Evolutionary conservation across 331 rosid species (phyloP), one percentile per base, ranked within the genome.

Genomic region (Arachis monticola): DNA sequence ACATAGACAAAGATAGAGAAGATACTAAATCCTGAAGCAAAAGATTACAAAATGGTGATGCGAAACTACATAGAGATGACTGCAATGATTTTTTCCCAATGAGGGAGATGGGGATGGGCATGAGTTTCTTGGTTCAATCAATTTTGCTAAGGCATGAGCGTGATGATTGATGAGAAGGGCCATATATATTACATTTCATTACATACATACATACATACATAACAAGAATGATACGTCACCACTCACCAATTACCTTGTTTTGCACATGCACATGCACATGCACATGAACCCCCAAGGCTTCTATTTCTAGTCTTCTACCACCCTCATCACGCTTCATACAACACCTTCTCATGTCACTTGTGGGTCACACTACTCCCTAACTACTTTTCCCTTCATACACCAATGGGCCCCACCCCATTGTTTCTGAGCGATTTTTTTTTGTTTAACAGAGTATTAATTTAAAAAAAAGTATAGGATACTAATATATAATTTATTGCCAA

Each of bases 271-370:
- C 2, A 32, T 35, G 30, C 56, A 69, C 69, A 67, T 73, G 66
- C 51, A 74, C 10, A 74, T 73, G 71, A 41, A 57, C 59, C 27
- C 27, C 32, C 72, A 44, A 31, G 0, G 52, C 59, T 62, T 64
- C 64, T 27, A 35, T 35, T 35, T 35, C 38, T 35, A 35, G 38
- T 35, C 38, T 35, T 35, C 38, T 35, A 2, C 38, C 48, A 48
- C 53, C 38, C 40, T 71, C 52, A 69, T 71, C 80, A 81, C 44
- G 67, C 61, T 66, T 66, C 62, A 73, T 60, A 45, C 61, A 66
- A 57, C 47, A 77, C 32, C 41, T 69, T 67, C 38, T 79, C 85
- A 46, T 52, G 84, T 85, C 88, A 60, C 77, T 59, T 53, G 57
- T 80, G 63, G 80, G 76, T 69, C 72, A 53, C 70, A 62, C 56